phyloP scores from a whole-genome alignment of 2,329 filamentous ascomycete genomes.

The Colletotrichum sp. region DNA sequence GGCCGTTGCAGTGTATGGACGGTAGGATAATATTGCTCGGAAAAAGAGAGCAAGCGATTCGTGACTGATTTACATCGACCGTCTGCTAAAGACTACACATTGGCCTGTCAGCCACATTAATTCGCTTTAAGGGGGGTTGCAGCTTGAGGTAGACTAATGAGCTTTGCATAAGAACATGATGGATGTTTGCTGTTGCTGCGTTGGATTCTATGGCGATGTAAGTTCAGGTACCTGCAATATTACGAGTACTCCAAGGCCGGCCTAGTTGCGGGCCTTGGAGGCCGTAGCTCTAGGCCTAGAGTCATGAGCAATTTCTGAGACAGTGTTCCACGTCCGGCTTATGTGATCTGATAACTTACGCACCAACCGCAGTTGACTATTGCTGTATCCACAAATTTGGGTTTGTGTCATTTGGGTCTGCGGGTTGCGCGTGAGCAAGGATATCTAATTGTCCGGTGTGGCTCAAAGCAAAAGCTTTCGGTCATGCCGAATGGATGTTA shows the following conservation, averaged over 20 bases:
- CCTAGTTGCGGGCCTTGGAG: neutral
- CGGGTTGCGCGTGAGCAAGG: neutral
- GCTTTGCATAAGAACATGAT: neutral
- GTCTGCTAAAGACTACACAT: neutral
- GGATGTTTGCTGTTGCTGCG: neutral
- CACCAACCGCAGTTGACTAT: neutral
- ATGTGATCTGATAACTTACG: neutral
- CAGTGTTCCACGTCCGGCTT: neutral
- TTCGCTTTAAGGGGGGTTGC: neutral
- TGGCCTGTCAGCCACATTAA: neutral
- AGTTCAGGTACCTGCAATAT: neutral
- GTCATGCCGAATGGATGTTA: neutral
- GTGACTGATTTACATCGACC: neutral
- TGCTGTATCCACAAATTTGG: neutral
- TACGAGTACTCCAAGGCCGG: neutral
- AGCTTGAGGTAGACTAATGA: neutral
- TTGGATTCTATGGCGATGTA: neutral
- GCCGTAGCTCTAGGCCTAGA: neutral
- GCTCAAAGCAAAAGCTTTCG: neutral
- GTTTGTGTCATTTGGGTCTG: neutral
- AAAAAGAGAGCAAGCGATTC: neutral
- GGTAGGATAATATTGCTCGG: neutral
- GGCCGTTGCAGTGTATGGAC: neutral
- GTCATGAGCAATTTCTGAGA: neutral
- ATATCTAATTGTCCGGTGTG: neutral